Evolutionary conservation across 2,329 filamentous ascomycete species (phyloP).

Genomic region (Bisporella sp.): DNA sequence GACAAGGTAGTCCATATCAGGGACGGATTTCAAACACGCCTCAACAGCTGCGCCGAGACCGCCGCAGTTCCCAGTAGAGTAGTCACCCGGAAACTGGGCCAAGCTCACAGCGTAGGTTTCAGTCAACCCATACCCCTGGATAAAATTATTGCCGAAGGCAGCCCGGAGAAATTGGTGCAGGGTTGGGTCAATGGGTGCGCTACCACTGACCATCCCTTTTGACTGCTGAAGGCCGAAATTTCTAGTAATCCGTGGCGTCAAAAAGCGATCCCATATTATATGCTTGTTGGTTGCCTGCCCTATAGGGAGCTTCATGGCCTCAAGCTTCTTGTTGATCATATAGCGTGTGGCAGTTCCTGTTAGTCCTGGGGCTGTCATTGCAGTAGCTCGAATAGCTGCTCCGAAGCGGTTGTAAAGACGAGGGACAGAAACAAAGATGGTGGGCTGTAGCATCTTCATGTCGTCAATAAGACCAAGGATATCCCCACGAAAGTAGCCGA

Average conservation of each 20-base stretch:
- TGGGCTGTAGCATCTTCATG: slow-evolving; percentile 78
- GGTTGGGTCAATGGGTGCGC: slow-evolving; percentile 81
- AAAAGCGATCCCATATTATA: slow-evolving; percentile 76
- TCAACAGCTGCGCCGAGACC: slow-evolving; percentile 61
- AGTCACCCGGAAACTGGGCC: slow-evolving; percentile 64
- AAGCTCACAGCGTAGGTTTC: slow-evolving; percentile 80
- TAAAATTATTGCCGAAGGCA: slow-evolving; percentile 70
- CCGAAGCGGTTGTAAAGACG: slow-evolving; percentile 89
- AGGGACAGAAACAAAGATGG: slow-evolving; percentile 80
- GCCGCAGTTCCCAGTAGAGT: slow-evolving; percentile 75
- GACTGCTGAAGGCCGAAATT: slow-evolving; percentile 73
- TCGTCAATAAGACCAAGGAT: slow-evolving; percentile 83
- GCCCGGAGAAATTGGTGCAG: slow-evolving; percentile 86
- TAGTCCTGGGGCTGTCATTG: slow-evolving; percentile 71
- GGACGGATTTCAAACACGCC: slow-evolving; percentile 76
- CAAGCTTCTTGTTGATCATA: slow-evolving; percentile 73
- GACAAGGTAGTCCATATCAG: slow-evolving; percentile 87
- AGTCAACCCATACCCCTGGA: slow-evolving; percentile 89
- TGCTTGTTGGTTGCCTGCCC: slow-evolving; percentile 75
- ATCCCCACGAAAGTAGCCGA: slow-evolving; percentile 94
- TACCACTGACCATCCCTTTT: slow-evolving; percentile 75
- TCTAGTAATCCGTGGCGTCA: slow-evolving; percentile 80
- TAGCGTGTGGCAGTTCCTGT: slow-evolving; percentile 75
- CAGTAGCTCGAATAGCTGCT: slow-evolving; percentile 71
- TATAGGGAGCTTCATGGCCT: slow-evolving; percentile 63